Evolutionary conservation across 345 rosid genomes (phyloP).

Genomic region (Aethionema arabicum): DNA sequence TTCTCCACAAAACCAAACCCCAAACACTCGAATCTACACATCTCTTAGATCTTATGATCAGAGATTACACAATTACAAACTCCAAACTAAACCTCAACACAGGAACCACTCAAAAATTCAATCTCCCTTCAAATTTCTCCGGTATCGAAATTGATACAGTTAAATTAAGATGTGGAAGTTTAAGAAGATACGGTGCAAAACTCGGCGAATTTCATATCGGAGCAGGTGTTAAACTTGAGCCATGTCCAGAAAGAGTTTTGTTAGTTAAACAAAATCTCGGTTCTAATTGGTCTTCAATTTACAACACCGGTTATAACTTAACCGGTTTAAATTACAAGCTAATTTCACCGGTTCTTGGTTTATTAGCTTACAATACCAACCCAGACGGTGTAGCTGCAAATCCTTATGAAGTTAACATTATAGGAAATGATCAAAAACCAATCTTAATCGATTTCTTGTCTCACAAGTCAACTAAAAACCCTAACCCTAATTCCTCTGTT

Average conservation of each 20-base stretch:
- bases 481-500: constrained; percentile 17
- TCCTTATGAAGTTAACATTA: constrained; percentile 28
- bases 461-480: constrained; percentile 19
- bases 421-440: constrained; percentile 21
- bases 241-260: constrained; percentile 40
- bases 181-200: constrained; percentile 36
- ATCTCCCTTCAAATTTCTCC: constrained; percentile 72
- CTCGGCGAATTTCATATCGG: constrained; percentile 36
- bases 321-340: constrained; percentile 29
- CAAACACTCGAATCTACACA: constrained; percentile 56
- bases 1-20: constrained; percentile 38
- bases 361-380: constrained; percentile 37
- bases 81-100: constrained; percentile 51
- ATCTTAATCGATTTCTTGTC: constrained; percentile 33
- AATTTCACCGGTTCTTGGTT: constrained; percentile 36
- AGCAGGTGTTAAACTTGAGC: constrained; percentile 29
- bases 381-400: constrained; percentile 34
- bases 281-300: constrained; percentile 37
- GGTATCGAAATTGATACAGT: constrained; percentile 47
- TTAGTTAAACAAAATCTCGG: constrained; percentile 37
- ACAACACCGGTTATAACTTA: constrained; percentile 28
- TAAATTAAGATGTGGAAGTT: constrained; percentile 38
- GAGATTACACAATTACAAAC: constrained; percentile 71
- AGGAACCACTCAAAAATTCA: constrained; percentile 50
- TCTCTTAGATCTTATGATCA: constrained; percentile 67